Evolutionary conservation across 2,329 filamentous ascomycete genomes (phyloP).

Genomic region (Laburnicola sp.): DNA sequence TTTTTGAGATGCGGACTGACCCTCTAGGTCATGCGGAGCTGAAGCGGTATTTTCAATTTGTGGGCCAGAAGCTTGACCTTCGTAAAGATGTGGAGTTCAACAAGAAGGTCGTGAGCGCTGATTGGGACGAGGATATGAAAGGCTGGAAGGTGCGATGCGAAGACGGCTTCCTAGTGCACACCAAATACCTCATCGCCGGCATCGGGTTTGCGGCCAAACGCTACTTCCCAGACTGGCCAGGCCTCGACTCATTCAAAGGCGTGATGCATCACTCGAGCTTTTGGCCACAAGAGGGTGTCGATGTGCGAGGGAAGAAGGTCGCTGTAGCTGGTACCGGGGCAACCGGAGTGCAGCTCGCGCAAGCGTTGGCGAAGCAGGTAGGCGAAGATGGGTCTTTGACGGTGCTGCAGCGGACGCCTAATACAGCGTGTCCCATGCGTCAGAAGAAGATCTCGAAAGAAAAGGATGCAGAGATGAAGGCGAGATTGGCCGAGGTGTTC

Average conservation of each 20-base stretch:
- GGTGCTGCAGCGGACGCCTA: slow-evolving; percentile 68
- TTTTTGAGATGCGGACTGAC: too few relatives aligned
- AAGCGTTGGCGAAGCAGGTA: slow-evolving; percentile 58
- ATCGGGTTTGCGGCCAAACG: slow-evolving; percentile 60
- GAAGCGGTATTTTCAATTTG: slow-evolving; percentile 58
- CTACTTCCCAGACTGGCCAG: slow-evolving; percentile 60
- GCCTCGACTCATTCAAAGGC: slow-evolving; percentile 61
- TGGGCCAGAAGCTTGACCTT: slow-evolving; percentile 57
- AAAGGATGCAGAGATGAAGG: slow-evolving; percentile 12
- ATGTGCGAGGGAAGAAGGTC: slow-evolving; percentile 57
- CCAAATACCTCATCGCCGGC: slow-evolving; percentile 54
- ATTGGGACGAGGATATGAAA: slow-evolving; percentile 49
- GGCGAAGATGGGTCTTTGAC: slow-evolving; percentile 49
- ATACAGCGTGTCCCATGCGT: slow-evolving; percentile 62
- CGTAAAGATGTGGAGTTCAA: slow-evolving; percentile 49
- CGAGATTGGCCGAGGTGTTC: slow-evolving; percentile 4
- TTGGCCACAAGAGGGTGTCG: slow-evolving; percentile 59
- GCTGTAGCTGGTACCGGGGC: slow-evolving; percentile 65
- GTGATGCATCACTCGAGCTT: slow-evolving; percentile 59
- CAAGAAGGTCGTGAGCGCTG: slow-evolving; percentile 35
- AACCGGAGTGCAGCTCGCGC: slow-evolving; percentile 63
- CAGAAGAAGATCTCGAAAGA: slow-evolving; percentile 13
- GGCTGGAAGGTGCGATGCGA: slow-evolving; percentile 52
- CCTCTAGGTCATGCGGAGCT: slow-evolving; percentile 49
- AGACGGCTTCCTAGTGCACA: slow-evolving; percentile 48